phyloP scores from a whole-genome alignment of 2,329 filamentous ascomycete species.

The Blastomyces parvus region DNA sequence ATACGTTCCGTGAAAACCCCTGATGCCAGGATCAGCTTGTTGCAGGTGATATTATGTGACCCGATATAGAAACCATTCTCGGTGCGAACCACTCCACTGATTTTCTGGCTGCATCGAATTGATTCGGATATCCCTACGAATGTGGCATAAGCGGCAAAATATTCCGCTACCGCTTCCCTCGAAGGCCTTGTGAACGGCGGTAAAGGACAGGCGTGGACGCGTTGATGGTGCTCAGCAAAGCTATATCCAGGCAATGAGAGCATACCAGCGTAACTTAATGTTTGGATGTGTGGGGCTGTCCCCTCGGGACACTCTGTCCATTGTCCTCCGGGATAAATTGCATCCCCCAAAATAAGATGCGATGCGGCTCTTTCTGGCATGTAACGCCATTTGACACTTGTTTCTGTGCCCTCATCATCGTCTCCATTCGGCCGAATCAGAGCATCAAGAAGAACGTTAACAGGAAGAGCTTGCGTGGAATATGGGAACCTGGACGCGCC shows the following conservation, averaged over 20 bases:
- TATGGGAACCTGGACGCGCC: slow-evolving; percentile 49
- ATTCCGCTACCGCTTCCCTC: slow-evolving; percentile 46
- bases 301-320: slow-evolving; percentile 48
- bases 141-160: slow-evolving; percentile 46
- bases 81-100: slow-evolving; percentile 38
- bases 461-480: slow-evolving; percentile 51
- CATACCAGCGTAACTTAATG: slow-evolving; percentile 54
- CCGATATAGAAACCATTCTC: slow-evolving; percentile 41
- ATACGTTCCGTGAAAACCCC: slow-evolving; percentile 50
- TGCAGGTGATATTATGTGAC: slow-evolving; percentile 46
- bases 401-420: slow-evolving; percentile 41
- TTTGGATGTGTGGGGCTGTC: slow-evolving; percentile 48
- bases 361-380: slow-evolving; percentile 43
- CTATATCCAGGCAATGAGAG: slow-evolving; percentile 52
- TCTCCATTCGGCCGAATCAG: slow-evolving; percentile 51
- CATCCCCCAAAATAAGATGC: slow-evolving; percentile 47
- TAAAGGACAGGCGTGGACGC: slow-evolving; percentile 32
- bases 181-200: slow-evolving; percentile 48
- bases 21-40: slow-evolving; percentile 49
- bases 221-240: slow-evolving; percentile 45
- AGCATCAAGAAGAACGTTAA: slow-evolving; percentile 53
- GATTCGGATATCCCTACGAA: slow-evolving; percentile 44
- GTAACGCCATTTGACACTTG: slow-evolving; percentile 47
- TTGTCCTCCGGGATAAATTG: slow-evolving; percentile 46
- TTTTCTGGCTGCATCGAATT: slow-evolving; percentile 36